Evolutionary conservation across 371 early-diverging fungal genomes (phyloP).

Genomic region (Rhizopus stolonifer): DNA sequence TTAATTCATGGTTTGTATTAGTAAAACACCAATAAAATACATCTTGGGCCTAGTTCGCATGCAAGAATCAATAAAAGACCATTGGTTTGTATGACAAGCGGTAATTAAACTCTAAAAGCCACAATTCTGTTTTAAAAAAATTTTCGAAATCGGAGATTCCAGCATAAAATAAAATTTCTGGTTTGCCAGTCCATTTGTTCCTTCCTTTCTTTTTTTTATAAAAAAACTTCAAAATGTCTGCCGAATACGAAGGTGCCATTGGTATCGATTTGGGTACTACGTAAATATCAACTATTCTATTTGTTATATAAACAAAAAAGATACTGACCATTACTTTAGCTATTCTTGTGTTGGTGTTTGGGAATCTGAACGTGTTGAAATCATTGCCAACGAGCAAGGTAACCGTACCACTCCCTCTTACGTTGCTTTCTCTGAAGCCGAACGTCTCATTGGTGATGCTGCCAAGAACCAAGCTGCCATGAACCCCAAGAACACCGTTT

Average conservation of each 20-base stretch:
- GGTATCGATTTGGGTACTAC: conserved; percentile 57
- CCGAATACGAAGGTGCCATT: conserved; percentile 65
- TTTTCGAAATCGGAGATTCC: neutral
- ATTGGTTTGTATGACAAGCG: too few relatives aligned
- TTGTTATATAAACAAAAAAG: neutral
- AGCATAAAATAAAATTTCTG: neutral
- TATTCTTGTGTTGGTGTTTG: conserved; percentile 82
- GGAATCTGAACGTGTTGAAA: conserved; percentile 56
- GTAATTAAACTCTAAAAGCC: too few relatives aligned
- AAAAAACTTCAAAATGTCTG: conserved; percentile 49
- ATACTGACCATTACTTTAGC: conserved; percentile 80
- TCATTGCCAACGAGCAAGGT: conserved; percentile 95
- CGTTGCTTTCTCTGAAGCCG: conserved; percentile 87
- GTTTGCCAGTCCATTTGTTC: neutral
- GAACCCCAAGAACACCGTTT: conserved; percentile 87
- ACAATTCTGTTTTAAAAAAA: neutral
- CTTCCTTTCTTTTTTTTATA: conserved; percentile 29
- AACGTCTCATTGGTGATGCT: conserved; percentile 93
- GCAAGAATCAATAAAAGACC: too few relatives aligned
- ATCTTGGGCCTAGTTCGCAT: too few relatives aligned
- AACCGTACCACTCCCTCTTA: conserved; percentile 98
- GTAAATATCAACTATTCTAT: conserved; percentile 1
- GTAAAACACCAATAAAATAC: too few relatives aligned
- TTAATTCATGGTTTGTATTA: too few relatives aligned
- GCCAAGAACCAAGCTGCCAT: conserved; percentile 89